phyloP scores from a whole-genome alignment of 768 basidiomycete species.

The Auricularia heimuer region DNA sequence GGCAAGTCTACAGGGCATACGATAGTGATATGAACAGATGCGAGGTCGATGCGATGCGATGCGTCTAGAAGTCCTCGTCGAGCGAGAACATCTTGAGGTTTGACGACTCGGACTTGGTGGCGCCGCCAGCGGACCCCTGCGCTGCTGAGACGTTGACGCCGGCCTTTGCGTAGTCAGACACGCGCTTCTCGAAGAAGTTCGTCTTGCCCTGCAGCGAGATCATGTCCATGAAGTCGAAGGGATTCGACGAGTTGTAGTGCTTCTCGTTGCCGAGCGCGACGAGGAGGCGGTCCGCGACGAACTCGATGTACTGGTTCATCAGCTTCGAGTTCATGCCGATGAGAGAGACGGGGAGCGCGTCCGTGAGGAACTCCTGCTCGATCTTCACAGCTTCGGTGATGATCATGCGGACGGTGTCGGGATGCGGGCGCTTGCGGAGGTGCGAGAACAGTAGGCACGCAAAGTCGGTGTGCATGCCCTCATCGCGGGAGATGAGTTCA shows the following conservation, averaged over 20 bases:
- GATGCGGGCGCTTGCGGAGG: conserved; percentile 71
- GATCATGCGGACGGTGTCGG: conserved; percentile 58
- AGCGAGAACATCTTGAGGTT: conserved; percentile 18
- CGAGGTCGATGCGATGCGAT: neutral
- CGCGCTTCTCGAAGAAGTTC: conserved; percentile 94
- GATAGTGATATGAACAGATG: neutral
- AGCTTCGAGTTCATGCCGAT: conserved; percentile 87
- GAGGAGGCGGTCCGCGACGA: conserved; percentile 83
- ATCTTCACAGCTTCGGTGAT: conserved; percentile 78
- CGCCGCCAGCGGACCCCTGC: neutral
- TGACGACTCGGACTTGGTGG: neutral
- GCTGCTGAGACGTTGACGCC: conserved; percentile 25
- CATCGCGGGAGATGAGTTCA: conserved; percentile 90
- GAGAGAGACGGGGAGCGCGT: conserved; percentile 74
- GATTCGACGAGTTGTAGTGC: conserved; percentile 65
- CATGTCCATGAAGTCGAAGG: conserved; percentile 92
- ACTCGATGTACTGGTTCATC: conserved; percentile 91
- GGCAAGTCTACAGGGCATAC: neutral
- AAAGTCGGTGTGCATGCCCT: conserved; percentile 95
- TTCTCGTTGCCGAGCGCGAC: conserved; percentile 77
- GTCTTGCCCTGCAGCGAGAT: conserved; percentile 94
- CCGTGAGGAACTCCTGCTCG: conserved; percentile 82
- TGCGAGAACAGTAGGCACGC: conserved; percentile 85
- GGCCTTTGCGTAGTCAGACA: conserved; percentile 48
- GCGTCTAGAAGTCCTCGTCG: conserved; percentile 28